Percentiles rank a stretch among this genome's conserved stretches.
These are phyloP conservation scores for Suillus brevipes DNA, from an alignment of 768 basidiomycete species.

Conservation along the genomic window DNA sequence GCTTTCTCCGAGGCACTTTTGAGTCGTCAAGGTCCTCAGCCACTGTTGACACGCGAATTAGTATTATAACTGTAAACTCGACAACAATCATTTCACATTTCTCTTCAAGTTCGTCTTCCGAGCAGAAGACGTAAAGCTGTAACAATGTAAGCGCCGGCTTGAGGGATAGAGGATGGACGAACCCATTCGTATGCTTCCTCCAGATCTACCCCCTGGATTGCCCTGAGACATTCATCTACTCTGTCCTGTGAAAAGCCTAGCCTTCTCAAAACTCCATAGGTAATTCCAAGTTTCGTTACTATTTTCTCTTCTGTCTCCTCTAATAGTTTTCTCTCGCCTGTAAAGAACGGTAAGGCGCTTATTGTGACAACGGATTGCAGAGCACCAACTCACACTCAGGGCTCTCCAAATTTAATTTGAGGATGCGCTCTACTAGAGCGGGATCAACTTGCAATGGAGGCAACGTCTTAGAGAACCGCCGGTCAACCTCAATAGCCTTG, in stretches of 20 bases:
- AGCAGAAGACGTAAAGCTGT: conserved; percentile 67
- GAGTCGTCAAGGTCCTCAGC: conserved; percentile 13
- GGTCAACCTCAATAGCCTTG: conserved; percentile 81
- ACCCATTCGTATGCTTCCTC: conserved; percentile 95
- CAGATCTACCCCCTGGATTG: conserved; percentile 66
- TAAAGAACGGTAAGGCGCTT: not conserved
- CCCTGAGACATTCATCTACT: conserved; percentile 69
- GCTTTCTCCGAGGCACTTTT: conserved; percentile 14
- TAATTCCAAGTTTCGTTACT: conserved; percentile 68
- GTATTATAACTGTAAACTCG: not conserved
- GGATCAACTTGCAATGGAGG: conserved; percentile 64
- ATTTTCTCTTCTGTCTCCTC: conserved; percentile 73
- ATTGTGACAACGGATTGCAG: not conserved
- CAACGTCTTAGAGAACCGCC: conserved; percentile 66
- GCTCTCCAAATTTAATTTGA: conserved; percentile 48
- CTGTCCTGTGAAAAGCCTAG: conserved; percentile 72
- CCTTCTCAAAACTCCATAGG: conserved; percentile 77
- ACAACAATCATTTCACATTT: conserved; percentile 32
- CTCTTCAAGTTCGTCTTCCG: conserved; percentile 55
- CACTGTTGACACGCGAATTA: conserved; percentile 4
- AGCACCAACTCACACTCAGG: not conserved
- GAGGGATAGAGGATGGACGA: conserved; percentile 21
- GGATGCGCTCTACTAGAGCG: conserved; percentile 54
- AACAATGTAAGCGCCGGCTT: conserved; percentile 10
- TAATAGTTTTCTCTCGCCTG: conserved; percentile 36